phyloP scores from a whole-genome alignment of 164 flowering plant genomes.

The Akebia trifoliata region DNA sequence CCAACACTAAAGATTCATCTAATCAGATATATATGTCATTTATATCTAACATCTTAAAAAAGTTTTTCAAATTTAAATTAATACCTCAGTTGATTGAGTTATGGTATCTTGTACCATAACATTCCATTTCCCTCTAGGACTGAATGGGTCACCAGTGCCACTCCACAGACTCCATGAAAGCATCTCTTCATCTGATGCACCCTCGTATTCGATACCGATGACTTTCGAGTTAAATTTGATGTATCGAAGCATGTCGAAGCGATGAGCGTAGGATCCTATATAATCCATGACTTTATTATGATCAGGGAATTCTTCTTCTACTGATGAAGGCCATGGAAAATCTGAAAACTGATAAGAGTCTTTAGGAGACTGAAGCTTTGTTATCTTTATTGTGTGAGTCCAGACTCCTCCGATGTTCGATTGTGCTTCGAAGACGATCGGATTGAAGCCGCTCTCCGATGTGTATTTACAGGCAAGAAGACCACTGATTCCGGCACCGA shows the following conservation, averaged over 20 bases:
- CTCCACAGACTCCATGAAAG: conserved; percentile 36
- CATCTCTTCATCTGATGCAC: conserved; percentile 25
- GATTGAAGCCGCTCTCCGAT: conserved; percentile 39
- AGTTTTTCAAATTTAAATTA: too few species aligned
- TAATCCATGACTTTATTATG: conserved; percentile 40
- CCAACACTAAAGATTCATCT: too few species aligned
- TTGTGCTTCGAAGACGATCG: conserved; percentile 35
- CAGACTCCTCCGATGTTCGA: conserved; percentile 29
- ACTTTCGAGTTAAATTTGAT: conserved; percentile 35
- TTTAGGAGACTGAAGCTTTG: conserved; percentile 52
- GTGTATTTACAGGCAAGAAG: conserved; percentile 60
- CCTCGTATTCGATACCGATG: conserved; percentile 26
- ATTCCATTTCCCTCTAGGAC: conserved; percentile 30
- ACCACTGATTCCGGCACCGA: conserved; percentile 73
- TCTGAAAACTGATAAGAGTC: conserved; percentile 48
- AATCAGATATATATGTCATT: too few species aligned
- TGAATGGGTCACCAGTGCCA: conserved; percentile 33
- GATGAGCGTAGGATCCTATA: conserved; percentile 34
- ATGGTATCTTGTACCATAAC: conserved; percentile 26
- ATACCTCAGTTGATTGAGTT: conserved; percentile 20
- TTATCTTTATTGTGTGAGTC: conserved; percentile 38
- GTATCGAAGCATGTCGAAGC: conserved; percentile 25
- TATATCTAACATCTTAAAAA: too few species aligned
- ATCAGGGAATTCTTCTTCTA: conserved; percentile 35
- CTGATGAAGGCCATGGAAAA: conserved; percentile 58